phyloP scores from a whole-genome alignment of 2,329 filamentous ascomycete species.

The Nemania sp. region DNA sequence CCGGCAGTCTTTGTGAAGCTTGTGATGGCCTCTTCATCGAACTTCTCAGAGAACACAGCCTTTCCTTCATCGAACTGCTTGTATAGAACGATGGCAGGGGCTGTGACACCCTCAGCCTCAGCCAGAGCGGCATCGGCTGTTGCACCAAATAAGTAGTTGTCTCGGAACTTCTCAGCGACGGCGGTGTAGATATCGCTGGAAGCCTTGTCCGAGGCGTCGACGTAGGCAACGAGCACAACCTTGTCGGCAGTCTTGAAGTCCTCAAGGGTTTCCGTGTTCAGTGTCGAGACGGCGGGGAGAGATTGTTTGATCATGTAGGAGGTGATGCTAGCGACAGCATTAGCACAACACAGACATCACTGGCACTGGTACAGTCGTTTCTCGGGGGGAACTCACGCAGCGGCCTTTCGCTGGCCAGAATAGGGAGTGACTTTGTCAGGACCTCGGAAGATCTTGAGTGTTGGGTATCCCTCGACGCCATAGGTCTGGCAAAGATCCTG shows the following conservation, averaged over 20 bases:
- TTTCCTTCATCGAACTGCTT: conserved; percentile 98
- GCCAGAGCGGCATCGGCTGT: conserved; percentile 82
- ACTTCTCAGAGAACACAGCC: conserved; percentile 78
- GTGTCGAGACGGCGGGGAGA: conserved; percentile 83
- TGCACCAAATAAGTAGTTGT: conserved; percentile 90
- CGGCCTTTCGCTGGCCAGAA: conserved; percentile 85
- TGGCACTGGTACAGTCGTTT: neutral
- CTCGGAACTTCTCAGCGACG: conserved; percentile 76
- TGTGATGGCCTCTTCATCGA: conserved; percentile 79
- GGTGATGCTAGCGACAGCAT: conserved; percentile 55
- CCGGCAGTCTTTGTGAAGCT: conserved; percentile 83
- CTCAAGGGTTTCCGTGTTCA: conserved; percentile 81
- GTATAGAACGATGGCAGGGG: conserved; percentile 90
- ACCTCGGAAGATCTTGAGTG: conserved; percentile 98
- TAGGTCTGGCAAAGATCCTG: conserved; percentile 85
- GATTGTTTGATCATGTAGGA: conserved; percentile 99
- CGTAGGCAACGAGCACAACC: conserved; percentile 90
- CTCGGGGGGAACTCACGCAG: conserved; percentile 56
- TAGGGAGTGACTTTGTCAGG: conserved; percentile 81
- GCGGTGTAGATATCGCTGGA: conserved; percentile 83
- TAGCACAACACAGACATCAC: conserved; percentile 24
- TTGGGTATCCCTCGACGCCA: conserved; percentile 97
- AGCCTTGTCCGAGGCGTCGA: conserved; percentile 78
- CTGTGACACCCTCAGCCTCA: conserved; percentile 85
- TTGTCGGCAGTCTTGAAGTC: conserved; percentile 99